Conservation (phyloP, 257 asterid species). For the Avicennia marina region DNA sequence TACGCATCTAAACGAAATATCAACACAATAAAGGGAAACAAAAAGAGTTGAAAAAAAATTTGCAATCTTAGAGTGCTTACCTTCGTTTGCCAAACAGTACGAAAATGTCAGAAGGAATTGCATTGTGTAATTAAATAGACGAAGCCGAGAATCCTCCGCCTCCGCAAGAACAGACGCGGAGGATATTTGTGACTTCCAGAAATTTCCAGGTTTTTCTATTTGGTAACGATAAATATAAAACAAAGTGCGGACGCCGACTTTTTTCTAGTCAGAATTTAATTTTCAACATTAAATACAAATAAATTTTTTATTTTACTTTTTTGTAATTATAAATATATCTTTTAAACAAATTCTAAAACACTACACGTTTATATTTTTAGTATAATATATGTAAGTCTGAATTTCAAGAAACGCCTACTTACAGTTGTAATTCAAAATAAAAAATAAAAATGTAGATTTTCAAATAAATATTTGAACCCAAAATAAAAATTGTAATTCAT, state of each 20-base stretch:
- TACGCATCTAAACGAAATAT: not conserved
- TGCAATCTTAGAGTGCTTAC: slow-evolving; percentile 6
- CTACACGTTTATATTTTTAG: too few relatives aligned
- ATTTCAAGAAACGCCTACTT: too few relatives aligned
- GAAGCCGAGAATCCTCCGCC: not conserved
- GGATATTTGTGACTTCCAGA: slow-evolving; percentile 16
- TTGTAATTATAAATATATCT: too few relatives aligned
- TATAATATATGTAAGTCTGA: too few relatives aligned
- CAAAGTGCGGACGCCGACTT: not conserved
- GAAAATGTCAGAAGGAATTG: not conserved
- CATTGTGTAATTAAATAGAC: not conserved
- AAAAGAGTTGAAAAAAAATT: not conserved
- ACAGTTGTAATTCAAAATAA: too few relatives aligned
- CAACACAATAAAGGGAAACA: slow-evolving; percentile 4
- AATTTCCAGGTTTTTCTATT: slow-evolving; percentile 20
- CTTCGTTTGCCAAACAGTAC: slow-evolving; percentile 9
- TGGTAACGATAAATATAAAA: not conserved
- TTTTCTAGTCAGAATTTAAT: not conserved
- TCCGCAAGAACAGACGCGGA: not conserved
- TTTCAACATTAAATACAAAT: too few relatives aligned
- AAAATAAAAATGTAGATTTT: too few relatives aligned
- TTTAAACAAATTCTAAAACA: too few relatives aligned
- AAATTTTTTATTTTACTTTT: too few relatives aligned
- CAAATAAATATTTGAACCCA: too few relatives aligned
- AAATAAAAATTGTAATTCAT: too few relatives aligned